phyloP scores from a whole-genome alignment of 352 stramenopile genomes.

The Pythium phragmiticola region DNA sequence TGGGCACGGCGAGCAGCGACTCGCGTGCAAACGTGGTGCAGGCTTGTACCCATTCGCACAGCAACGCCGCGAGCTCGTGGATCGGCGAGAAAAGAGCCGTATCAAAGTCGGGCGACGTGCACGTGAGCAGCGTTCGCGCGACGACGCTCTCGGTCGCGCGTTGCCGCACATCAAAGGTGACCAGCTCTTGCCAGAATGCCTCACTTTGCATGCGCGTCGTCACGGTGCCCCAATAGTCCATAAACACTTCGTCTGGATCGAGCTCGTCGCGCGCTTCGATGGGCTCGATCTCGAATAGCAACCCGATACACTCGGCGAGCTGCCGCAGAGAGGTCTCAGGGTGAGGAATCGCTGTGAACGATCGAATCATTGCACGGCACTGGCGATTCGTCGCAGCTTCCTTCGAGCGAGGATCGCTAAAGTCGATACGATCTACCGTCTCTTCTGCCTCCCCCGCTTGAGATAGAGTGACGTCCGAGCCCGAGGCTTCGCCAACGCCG shows the following conservation, averaged over 20 bases:
- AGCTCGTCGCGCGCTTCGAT: conserved; percentile 59
- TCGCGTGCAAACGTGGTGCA: conserved; percentile 45
- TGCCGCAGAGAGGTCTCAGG: conserved; percentile 57
- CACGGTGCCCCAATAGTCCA: conserved; percentile 69
- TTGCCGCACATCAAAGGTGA: conserved; percentile 41
- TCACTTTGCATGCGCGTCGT: conserved; percentile 31
- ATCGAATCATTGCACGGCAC: conserved; percentile 30
- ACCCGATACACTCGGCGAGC: conserved; percentile 61
- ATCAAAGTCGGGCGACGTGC: conserved; percentile 60
- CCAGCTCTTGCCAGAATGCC: conserved; percentile 51
- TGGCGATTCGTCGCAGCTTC: conserved; percentile 13
- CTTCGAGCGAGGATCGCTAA: not conserved
- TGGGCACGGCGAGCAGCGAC: conserved; percentile 55
- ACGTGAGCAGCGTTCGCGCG: conserved; percentile 55
- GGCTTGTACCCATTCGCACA: conserved; percentile 70
- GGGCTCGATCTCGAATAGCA: conserved; percentile 64
- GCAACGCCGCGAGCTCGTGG: conserved; percentile 48
- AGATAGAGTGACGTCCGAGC: not conserved
- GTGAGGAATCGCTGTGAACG: conserved; percentile 37
- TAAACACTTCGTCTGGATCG: conserved; percentile 69
- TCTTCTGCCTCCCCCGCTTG: not conserved
- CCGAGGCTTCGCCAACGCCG: not conserved
- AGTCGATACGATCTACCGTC: not conserved
- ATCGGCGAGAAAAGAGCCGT: conserved; percentile 41
- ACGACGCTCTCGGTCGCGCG: conserved; percentile 52